Percentiles rank a stretch among this genome's conserved stretches.
Conservation (phyloP, 2,329 filamentous ascomycete genomes). For the Acephala macrosclerotiorum region DNA sequence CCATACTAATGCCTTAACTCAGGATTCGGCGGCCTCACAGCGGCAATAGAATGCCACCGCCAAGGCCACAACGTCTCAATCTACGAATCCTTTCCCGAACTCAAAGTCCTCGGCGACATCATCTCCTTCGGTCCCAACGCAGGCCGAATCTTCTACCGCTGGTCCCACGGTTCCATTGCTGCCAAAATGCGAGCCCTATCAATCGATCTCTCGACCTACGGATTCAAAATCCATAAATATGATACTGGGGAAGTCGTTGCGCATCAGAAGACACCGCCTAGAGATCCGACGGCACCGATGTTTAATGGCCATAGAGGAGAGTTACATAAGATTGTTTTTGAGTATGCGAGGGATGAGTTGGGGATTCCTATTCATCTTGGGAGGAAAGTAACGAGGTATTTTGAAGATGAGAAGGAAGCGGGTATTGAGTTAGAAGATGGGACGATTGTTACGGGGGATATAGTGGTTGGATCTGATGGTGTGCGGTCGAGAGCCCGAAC, state of each 20-base stretch:
- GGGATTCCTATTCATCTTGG: constrained; percentile 62
- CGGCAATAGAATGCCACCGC: constrained; percentile 64
- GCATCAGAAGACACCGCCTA: constrained; percentile 51
- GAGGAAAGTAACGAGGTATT: constrained; percentile 56
- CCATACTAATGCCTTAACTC: background rate
- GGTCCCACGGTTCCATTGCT: constrained; percentile 54
- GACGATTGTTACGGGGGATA: constrained; percentile 47
- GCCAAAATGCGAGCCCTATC: constrained; percentile 29
- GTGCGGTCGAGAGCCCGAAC: constrained; percentile 60
- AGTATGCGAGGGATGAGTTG: constrained; percentile 54
- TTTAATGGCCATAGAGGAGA: constrained; percentile 61
- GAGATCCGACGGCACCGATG: constrained; percentile 24
- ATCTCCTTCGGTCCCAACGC: constrained; percentile 64
- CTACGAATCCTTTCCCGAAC: constrained; percentile 54
- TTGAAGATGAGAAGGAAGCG: constrained; percentile 53
- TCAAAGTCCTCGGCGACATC: constrained; percentile 55
- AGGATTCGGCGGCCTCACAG: constrained; percentile 66
- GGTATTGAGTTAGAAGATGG: constrained; percentile 54
- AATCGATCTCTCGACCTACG: constrained; percentile 46
- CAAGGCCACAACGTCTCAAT: constrained; percentile 62
- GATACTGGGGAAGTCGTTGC: constrained; percentile 46
- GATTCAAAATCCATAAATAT: constrained; percentile 55
- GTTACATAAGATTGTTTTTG: constrained; percentile 59
- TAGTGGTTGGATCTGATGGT: constrained; percentile 63
- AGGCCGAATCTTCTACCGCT: constrained; percentile 63